phyloP scores from a whole-genome alignment of 225 moss, liverwort and hornwort species.

The Marchantia paleacea region DNA sequence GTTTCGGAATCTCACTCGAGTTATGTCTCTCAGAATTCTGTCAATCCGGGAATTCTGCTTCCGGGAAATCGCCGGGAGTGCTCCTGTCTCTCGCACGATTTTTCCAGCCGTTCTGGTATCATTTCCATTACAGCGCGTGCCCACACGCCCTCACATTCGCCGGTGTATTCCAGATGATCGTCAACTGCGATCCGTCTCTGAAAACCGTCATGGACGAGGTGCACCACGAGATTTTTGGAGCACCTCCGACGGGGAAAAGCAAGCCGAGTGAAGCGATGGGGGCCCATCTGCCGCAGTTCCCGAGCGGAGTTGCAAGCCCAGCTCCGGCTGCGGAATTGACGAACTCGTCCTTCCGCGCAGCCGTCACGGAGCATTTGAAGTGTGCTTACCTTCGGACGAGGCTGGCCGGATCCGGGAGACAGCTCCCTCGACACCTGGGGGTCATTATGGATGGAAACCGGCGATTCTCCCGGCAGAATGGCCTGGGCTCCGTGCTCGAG shows the following conservation, averaged over 20 bases:
- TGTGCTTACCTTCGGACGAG: not conserved
- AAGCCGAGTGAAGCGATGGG: not conserved
- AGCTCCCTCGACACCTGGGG: conserved; percentile 6
- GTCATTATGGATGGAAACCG: conserved; percentile 23
- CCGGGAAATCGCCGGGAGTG: too few species aligned
- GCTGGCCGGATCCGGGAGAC: not conserved
- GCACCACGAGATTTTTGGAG: conserved; percentile 2
- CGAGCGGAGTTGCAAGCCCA: not conserved
- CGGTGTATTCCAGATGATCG: not conserved
- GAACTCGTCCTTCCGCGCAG: not conserved
- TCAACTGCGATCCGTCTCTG: not conserved
- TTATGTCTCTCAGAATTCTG: not conserved
- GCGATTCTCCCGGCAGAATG: not conserved
- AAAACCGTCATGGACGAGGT: not conserved
- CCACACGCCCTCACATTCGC: conserved; percentile 6
- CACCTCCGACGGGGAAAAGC: not conserved
- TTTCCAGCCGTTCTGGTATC: conserved; percentile 2
- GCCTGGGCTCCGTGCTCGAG: not conserved
- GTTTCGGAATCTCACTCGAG: not conserved
- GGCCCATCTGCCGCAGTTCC: not conserved
- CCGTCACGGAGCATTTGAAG: conserved; percentile 1
- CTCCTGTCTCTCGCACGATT: not conserved
- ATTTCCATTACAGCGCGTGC: conserved; percentile 9
- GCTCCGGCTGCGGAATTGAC: not conserved
- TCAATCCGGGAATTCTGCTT: not conserved